Evolutionary conservation across 2,329 filamentous ascomycete genomes (phyloP).

Genomic region (Fulvia fulva): DNA sequence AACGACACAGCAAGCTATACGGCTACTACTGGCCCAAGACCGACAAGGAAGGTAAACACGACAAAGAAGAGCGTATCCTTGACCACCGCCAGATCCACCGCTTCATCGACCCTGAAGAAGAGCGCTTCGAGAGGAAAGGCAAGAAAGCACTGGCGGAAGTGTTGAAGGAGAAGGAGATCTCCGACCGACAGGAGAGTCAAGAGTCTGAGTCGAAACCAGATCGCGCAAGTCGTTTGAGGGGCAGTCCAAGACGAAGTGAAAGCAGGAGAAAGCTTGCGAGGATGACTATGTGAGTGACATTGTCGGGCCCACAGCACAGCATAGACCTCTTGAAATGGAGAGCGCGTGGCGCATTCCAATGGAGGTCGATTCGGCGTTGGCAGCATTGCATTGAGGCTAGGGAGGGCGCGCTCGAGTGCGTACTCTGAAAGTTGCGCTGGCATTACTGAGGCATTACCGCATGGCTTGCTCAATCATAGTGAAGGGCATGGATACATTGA

Average conservation of each 20-base stretch:
- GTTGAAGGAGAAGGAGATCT: constrained; percentile 25
- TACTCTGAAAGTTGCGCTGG: neutral
- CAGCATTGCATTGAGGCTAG: neutral
- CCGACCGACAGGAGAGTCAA: constrained; percentile 21
- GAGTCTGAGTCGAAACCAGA: constrained; percentile 9
- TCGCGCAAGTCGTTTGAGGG: neutral
- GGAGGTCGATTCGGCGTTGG: too few relatives aligned
- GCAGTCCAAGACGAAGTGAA: constrained; percentile 11
- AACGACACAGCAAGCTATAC: constrained; percentile 92
- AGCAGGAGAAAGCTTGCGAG: constrained; percentile 14
- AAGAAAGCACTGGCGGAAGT: constrained; percentile 31
- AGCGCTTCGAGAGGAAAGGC: constrained; percentile 33
- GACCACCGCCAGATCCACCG: constrained; percentile 87
- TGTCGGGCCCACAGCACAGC: neutral
- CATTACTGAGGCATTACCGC: neutral
- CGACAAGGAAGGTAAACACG: constrained; percentile 68
- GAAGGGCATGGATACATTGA: neutral
- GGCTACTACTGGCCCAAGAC: constrained; percentile 97
- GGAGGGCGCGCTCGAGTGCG: neutral
- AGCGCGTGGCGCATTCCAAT: too few relatives aligned
- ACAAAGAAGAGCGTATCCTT: constrained; percentile 65
- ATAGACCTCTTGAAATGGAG: neutral
- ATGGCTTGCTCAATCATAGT: neutral
- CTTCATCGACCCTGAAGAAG: constrained; percentile 60
- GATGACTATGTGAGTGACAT: constrained; percentile 10